Evolutionary conservation across 768 basidiomycete genomes (phyloP), one percentile per base, ranked within the genome.

Genomic region (Panellus pusillus): DNA sequence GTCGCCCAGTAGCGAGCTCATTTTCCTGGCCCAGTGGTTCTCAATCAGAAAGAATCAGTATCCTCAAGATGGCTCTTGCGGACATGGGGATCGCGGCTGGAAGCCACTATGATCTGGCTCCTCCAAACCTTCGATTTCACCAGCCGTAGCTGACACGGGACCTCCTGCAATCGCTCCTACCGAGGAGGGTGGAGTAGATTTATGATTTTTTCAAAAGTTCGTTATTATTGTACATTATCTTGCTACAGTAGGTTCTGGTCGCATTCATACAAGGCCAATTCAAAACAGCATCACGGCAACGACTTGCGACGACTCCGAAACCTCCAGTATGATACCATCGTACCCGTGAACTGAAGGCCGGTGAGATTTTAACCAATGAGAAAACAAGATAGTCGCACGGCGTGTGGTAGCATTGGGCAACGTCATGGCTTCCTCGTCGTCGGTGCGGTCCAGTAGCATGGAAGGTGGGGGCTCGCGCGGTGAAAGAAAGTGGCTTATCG

Each of bases 281-380:
- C 62, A 87, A 68, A 90, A 88, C 41, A 91, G 66, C 63, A 77
- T 86, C 9, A 93, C 84, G 28, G 86, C 75, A 15, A 87, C 80
- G 24, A 93, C 86, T 62, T 91, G 89, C 3, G 87, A 90, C 18
- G 83, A 77, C 58, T 89, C 87, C 11, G 87, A 83, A 12, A 87
- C 86, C 62, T 93, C 92, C 27, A 92, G 68, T 45, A 92, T 83
- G 39, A 91, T 80, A 19, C 92, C 91, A 54, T 91, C 86, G 62
- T 89, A 92, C 28, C 91, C 90, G 54, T 89, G 74, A 17, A 91
- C 84, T 86, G 45, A 0, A 20, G 18, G 28, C 24, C 44, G 37
- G 20, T 35, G 32, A 37, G 61, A 51, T 60, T n/a, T 58, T 66
- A 50, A 50, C 19, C 42, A 6, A 48, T 17, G 37, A 50, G 37